phyloP scores from a whole-genome alignment of 208 protist genomes.

The Crithidia acanthocephali region DNA sequence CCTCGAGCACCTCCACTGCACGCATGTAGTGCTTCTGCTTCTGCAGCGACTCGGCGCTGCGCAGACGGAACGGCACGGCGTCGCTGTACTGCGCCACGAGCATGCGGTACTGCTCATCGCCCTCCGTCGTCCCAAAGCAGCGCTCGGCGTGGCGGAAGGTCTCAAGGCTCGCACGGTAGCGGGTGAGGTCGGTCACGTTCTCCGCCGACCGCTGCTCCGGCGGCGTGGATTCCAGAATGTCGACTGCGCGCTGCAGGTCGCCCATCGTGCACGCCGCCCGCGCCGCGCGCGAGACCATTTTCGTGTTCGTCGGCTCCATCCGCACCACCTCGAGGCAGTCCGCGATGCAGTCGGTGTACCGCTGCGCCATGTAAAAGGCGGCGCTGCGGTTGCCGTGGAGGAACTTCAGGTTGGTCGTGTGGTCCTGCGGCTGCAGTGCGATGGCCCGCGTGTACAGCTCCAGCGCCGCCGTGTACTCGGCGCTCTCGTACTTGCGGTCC shows the following conservation, averaged over 20 bases:
- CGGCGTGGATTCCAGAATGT: slow-evolving; percentile 62
- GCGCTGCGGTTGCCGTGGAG: slow-evolving; percentile 91
- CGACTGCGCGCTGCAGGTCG: slow-evolving; percentile 67
- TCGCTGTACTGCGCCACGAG: slow-evolving; percentile 83
- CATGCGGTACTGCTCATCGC: slow-evolving; percentile 85
- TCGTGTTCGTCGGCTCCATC: slow-evolving; percentile 72
- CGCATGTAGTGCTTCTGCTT: slow-evolving; percentile 64
- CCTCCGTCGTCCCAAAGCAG: slow-evolving; percentile 72
- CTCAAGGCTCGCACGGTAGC: slow-evolving; percentile 68
- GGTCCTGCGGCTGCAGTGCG: slow-evolving; percentile 63
- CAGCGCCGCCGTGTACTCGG: slow-evolving; percentile 80
- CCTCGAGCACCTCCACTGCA: slow-evolving; percentile 73
- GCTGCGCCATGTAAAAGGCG: slow-evolving; percentile 87
- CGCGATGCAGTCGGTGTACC: slow-evolving; percentile 77
- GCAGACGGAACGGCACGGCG: slow-evolving; percentile 72
- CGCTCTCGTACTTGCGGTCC: slow-evolving; percentile 86
- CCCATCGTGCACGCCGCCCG: slow-evolving; percentile 82
- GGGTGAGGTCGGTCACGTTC: slow-evolving; percentile 51
- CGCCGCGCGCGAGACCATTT: slow-evolving; percentile 78
- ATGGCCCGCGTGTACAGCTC: slow-evolving; percentile 90
- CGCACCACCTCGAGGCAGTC: slow-evolving; percentile 83
- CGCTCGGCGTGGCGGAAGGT: slow-evolving; percentile 62
- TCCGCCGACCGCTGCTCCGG: slow-evolving; percentile 36
- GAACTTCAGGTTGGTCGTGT: slow-evolving; percentile 54
- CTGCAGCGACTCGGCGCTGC: slow-evolving; percentile 78